A percentile compares a stretch with the other conserved stretches of the same genome.
Evolutionary conservation across 1,139 yeast genomes (phyloP).

Genomic region (Blastobotrys aristatus): DNA sequence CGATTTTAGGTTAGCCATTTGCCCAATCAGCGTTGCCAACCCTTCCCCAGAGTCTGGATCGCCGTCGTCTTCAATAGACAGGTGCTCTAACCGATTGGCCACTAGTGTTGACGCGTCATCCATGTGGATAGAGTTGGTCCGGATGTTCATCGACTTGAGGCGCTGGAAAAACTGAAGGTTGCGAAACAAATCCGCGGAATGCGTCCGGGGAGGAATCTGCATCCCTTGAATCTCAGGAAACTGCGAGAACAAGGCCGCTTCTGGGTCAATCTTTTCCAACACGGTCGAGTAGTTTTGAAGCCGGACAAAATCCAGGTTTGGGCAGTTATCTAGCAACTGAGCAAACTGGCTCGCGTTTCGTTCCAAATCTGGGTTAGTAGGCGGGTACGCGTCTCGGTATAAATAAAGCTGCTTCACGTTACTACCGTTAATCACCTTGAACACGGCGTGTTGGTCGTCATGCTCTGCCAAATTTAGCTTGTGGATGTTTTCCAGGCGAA

Average conservation of each 20-base stretch:
- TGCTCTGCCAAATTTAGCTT: background rate
- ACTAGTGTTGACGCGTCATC: background rate
- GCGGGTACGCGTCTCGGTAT: background rate
- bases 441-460: background rate
- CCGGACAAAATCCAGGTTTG: background rate
- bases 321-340: background rate
- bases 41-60: background rate
- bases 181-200: background rate
- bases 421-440: background rate
- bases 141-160: background rate
- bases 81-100: background rate
- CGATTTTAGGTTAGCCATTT: background rate
- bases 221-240: background rate
- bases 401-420: background rate
- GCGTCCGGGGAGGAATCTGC: background rate
- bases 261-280: background rate
- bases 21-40: background rate
- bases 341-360: background rate
- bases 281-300: background rate
- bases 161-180: background rate
- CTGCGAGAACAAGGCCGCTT: background rate
- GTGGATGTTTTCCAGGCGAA: background rate
- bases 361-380: background rate
- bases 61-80: background rate
- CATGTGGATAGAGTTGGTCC: background rate